These are phyloP conservation scores for Dalbergia cochinchinensis DNA, from an alignment of 306 rosid species.

Conservation along the genomic window DNA sequence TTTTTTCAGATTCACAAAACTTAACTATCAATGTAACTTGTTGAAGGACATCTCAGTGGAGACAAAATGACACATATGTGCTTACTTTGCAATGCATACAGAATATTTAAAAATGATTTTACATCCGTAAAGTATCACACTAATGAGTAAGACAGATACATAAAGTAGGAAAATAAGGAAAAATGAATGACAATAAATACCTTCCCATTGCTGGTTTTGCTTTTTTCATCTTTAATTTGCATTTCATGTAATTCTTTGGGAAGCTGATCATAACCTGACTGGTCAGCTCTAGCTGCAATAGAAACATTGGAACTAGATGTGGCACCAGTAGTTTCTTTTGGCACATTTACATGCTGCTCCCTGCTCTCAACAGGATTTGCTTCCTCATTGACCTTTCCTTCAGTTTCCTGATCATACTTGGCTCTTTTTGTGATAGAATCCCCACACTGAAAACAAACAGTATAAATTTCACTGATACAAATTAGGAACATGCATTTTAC, in stretches of 20 bases:
- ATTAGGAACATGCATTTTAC: neutral
- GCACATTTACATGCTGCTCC: constrained; percentile 54
- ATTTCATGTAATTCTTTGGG: constrained; percentile 77
- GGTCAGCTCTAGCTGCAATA: constrained; percentile 55
- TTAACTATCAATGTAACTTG: constrained; percentile 15
- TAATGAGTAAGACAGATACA: neutral
- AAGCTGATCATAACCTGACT: constrained; percentile 70
- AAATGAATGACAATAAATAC: constrained; percentile 45
- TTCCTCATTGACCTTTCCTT: constrained; percentile 50
- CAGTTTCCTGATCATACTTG: constrained; percentile 67
- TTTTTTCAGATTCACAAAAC: neutral
- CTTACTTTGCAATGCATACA: constrained; percentile 1
- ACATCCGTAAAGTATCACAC: constrained; percentile 3
- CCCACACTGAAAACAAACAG: constrained; percentile 59
- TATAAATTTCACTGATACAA: neutral
- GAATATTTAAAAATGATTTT: constrained; percentile 24
- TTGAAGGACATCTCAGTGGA: constrained; percentile 3
- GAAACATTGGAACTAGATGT: constrained; percentile 55
- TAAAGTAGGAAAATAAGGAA: constrained; percentile 15
- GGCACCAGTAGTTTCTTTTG: constrained; percentile 56
- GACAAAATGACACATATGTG: neutral
- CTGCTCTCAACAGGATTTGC: constrained; percentile 45
- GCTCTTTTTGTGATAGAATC: constrained; percentile 68
- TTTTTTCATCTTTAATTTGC: constrained; percentile 75
- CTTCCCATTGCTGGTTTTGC: constrained; percentile 69